Evolutionary conservation across 495 filamentous ascomycete genomes (phyloP), one percentile per base, ranked within the genome.

Genomic region (Opeltia flavorubescens): DNA sequence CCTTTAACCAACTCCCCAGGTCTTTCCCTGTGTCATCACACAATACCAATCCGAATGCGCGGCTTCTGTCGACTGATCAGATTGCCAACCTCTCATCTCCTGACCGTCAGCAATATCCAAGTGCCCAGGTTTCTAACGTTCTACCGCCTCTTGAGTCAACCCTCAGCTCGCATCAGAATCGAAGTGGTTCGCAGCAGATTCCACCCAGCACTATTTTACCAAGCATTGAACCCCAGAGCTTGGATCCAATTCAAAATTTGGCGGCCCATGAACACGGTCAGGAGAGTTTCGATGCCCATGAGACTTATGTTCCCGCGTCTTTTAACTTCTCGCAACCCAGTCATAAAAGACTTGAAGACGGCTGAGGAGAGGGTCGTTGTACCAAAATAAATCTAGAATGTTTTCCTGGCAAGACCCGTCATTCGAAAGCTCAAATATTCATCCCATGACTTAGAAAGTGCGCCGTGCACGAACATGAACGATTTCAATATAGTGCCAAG

Each of bases 81-180:
- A 5, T 44, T n/a, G 26, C n/a, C 15, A 21, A 30, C n/a, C 15
- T 44, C 11, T 8, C 26, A 31, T 5, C 42, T 13, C 24, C 42
- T 12, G 28, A 35, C 28, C 46, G 36, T 18, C 23, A 17, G 24
- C 49, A 49, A 24, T 29, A 39, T 33, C 38, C 47, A 18, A 31
- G 28, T 44, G 33, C 44, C 17, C 47, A 46, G 3, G 33, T 56
- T 28, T 47, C 50, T 31, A 46, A 46, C 21, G 26, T 54, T 15
- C 49, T 55, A 27, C 52, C 52, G 23, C 52, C 52, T 11, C 34
- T 55, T 13, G 46, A 55, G 15, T 48, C 45, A 11, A 25, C 48
- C 23, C 4, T 51, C 24, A 25, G 44, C 17, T 45, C 49, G 1
- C 27, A 21, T 23, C 49, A 51, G 43, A 34, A 39, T 29, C 30